Conservation (phyloP, 495 filamentous ascomycete species). For the Hypoxylon lienhwacheense region DNA sequence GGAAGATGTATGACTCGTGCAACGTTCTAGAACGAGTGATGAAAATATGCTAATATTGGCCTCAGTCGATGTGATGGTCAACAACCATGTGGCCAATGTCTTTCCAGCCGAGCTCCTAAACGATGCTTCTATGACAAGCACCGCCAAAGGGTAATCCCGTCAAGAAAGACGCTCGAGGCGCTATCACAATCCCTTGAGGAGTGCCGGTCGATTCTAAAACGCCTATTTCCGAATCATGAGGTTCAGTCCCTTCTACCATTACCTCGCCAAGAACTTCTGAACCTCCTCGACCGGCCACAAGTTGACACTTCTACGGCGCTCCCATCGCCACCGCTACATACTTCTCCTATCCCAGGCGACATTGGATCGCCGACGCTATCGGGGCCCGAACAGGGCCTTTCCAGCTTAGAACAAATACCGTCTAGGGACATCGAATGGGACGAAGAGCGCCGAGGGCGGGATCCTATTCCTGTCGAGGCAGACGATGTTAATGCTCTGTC, state of each 20-base stretch:
- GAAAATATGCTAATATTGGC: conserved; percentile 32
- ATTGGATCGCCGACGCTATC: conserved; percentile 49
- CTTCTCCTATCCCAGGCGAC: conserved; percentile 46
- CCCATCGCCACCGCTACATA: conserved; percentile 49
- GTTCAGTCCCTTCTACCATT: conserved; percentile 53
- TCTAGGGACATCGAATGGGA: conserved; percentile 60
- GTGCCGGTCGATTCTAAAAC: conserved; percentile 58
- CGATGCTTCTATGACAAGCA: conserved; percentile 64
- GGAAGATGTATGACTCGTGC: conserved; percentile 54
- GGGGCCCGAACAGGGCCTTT: conserved; percentile 49
- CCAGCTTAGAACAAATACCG: conserved; percentile 57
- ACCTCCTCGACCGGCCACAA: conserved; percentile 50
- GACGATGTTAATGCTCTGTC: conserved; percentile 83
- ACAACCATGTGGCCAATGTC: conserved; percentile 61
- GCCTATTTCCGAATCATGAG: conserved; percentile 57
- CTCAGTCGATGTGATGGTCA: conserved; percentile 58
- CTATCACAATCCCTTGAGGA: conserved; percentile 61
- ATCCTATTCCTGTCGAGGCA: conserved; percentile 66
- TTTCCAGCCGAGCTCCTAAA: conserved; percentile 59
- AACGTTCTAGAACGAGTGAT: background rate
- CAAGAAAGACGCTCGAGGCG: conserved; percentile 60
- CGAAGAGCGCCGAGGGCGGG: conserved; percentile 56
- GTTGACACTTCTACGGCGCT: conserved; percentile 45
- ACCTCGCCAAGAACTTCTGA: conserved; percentile 55
- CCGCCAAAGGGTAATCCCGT: conserved; percentile 60